Conservation (phyloP, 768 basidiomycete species). For the Galerina marginata region DNA sequence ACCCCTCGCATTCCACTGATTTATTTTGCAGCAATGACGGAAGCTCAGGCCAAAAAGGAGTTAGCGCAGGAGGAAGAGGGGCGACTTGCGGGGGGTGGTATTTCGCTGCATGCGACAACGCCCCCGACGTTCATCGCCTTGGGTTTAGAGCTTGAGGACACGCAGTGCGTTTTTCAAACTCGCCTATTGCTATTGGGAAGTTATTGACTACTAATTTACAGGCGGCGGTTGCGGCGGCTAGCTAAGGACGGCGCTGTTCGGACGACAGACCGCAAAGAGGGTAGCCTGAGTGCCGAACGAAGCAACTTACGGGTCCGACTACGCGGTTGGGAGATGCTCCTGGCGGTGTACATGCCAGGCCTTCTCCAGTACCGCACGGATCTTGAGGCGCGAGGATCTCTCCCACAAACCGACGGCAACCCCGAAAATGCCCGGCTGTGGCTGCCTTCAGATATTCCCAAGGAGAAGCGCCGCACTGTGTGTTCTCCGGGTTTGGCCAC, state of each 20-base stretch:
- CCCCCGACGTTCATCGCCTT: conserved; percentile 7
- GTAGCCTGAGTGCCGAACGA: conserved; percentile 5
- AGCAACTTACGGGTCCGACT: conserved; percentile 9
- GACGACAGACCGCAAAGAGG: background rate
- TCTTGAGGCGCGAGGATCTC: background rate
- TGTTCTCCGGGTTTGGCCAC: background rate
- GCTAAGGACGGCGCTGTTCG: too few species aligned
- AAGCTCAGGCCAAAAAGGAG: conserved; percentile 9
- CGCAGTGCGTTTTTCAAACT: too few species aligned
- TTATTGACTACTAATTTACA: too few species aligned
- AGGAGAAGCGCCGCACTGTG: background rate
- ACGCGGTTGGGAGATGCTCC: conserved; percentile 11
- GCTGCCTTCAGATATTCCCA: background rate
- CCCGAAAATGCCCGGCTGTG: background rate
- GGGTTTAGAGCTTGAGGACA: background rate
- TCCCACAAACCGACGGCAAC: background rate
- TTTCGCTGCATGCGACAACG: background rate
- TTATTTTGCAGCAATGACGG: conserved; percentile 7
- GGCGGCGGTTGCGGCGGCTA: too few species aligned
- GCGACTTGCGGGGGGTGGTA: background rate
- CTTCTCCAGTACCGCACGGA: conserved; percentile 13
- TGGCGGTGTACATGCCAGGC: conserved; percentile 18
- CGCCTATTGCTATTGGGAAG: too few species aligned
- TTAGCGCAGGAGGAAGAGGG: conserved; percentile 4
- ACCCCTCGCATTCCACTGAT: too few species aligned